A percentile compares a stretch with the other conserved stretches of the same genome.
Conservation (phyloP, 371 early-diverging fungal species). For the Mortierella sp. region DNA sequence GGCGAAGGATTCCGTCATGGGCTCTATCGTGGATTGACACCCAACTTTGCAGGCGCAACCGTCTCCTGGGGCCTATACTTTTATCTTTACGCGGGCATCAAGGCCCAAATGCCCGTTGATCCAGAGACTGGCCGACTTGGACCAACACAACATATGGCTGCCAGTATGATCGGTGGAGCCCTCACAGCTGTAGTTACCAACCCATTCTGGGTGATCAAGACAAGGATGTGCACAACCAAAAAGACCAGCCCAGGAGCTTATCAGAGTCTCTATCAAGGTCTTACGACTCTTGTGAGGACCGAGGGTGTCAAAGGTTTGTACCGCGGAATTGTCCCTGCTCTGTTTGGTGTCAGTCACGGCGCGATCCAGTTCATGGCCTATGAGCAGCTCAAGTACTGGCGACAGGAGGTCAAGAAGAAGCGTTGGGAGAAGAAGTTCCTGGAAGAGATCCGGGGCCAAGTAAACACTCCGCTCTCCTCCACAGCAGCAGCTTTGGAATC, state of each 20-base stretch:
- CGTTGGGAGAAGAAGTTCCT: conserved; percentile 47
- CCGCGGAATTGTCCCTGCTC: conserved; percentile 87
- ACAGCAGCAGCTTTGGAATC: not conserved
- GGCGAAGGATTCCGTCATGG: conserved; percentile 72
- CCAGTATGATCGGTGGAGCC: conserved; percentile 70
- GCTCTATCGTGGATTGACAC: conserved; percentile 89
- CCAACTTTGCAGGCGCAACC: conserved; percentile 94
- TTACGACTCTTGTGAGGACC: conserved; percentile 5
- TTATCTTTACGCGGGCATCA: conserved; percentile 74
- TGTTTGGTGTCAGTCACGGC: conserved; percentile 94
- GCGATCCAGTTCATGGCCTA: conserved; percentile 97
- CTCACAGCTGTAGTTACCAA: conserved; percentile 87
- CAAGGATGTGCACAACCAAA: conserved; percentile 88
- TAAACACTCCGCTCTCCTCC: conserved; percentile 6
- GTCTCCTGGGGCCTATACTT: conserved; percentile 97
- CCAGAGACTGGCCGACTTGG: conserved; percentile 64
- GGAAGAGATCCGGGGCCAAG: conserved; percentile 29
- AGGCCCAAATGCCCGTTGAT: conserved; percentile 72
- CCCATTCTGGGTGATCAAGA: conserved; percentile 96
- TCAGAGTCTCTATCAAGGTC: conserved; percentile 66
- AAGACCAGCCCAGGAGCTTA: conserved; percentile 76
- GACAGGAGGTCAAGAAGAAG: conserved; percentile 54
- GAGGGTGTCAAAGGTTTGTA: conserved; percentile 92
- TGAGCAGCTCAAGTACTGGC: conserved; percentile 90
- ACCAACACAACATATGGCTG: conserved; percentile 81